These are phyloP conservation scores for Panellus pusillus DNA, from an alignment of 768 basidiomycete genomes.

Conservation along the genomic window DNA sequence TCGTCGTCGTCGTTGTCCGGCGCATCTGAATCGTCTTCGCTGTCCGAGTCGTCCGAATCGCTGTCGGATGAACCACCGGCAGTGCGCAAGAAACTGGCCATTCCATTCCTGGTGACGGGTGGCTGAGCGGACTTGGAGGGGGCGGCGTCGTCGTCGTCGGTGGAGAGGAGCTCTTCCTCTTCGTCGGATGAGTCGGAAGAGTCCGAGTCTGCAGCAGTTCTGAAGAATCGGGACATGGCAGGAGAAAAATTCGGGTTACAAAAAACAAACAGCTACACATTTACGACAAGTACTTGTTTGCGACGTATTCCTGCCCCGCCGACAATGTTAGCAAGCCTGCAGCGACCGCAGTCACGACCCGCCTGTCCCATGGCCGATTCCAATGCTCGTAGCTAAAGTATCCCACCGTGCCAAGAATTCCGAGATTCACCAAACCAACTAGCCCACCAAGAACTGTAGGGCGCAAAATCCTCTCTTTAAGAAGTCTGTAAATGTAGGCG, in stretches of 20 bases:
- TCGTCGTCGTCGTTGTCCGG: slow-evolving; percentile 59
- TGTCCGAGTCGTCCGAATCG: slow-evolving; percentile 49
- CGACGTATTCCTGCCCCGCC: no score
- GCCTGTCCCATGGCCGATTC: slow-evolving; percentile 68
- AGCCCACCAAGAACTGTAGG: slow-evolving; percentile 69
- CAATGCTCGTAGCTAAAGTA: slow-evolving; percentile 68
- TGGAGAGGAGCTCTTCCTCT: slow-evolving; percentile 79
- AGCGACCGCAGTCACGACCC: slow-evolving; percentile 55
- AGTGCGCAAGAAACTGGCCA: slow-evolving; percentile 77
- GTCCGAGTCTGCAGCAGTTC: slow-evolving; percentile 81
- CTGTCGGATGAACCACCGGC: slow-evolving; percentile 60
- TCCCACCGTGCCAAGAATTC: slow-evolving; percentile 59
- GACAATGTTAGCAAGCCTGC: slow-evolving; percentile 22
- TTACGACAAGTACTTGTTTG: no score
- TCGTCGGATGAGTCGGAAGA: slow-evolving; percentile 66
- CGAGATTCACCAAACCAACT: slow-evolving; percentile 62
- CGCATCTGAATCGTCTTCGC: slow-evolving; percentile 41
- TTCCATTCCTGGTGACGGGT: slow-evolving; percentile 53
- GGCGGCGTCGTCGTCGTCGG: slow-evolving; percentile 58
- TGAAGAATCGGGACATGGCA: slow-evolving; percentile 86
- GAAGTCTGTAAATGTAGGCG: slow-evolving; percentile 49
- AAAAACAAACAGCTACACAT: neutral
- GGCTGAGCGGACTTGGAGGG: slow-evolving; percentile 46
- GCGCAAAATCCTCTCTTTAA: slow-evolving; percentile 56
- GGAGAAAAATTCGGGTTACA: neutral